Percentiles rank a stretch among this genome's conserved stretches.
These are phyloP conservation scores for Didymella pomorum DNA, from an alignment of 2,329 filamentous ascomycete genomes.

Conservation along the genomic window DNA sequence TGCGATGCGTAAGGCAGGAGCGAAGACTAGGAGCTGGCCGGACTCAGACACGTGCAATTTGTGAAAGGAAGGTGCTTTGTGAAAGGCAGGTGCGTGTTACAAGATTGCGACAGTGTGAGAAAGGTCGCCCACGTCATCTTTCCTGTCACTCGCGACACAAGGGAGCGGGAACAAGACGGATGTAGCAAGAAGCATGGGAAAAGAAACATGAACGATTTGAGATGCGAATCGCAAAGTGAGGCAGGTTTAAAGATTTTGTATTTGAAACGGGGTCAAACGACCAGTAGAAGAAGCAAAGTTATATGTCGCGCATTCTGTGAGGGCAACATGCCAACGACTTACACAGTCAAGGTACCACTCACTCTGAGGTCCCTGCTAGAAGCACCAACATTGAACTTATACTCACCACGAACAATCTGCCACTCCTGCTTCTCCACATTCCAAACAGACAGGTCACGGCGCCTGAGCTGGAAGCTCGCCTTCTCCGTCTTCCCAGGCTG, in stretches of 20 bases:
- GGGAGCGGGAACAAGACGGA: conserved; percentile 1
- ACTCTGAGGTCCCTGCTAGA: conserved; percentile 50
- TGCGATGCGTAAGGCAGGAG: conserved; percentile 18
- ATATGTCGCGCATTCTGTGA: neutral
- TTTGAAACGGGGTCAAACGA: neutral
- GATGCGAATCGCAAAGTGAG: neutral
- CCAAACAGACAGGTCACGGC: conserved; percentile 51
- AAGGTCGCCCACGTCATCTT: conserved; percentile 5
- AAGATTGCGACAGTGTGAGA: neutral
- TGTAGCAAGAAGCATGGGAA: neutral
- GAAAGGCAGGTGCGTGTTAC: conserved; percentile 14
- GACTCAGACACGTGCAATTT: conserved; percentile 4
- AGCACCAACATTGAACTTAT: conserved; percentile 43
- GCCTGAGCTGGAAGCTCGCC: conserved; percentile 46
- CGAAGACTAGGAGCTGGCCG: conserved; percentile 1
- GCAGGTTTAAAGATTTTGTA: neutral
- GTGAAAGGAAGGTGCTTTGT: conserved; percentile 8
- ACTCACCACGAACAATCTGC: conserved; percentile 47
- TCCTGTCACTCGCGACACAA: neutral
- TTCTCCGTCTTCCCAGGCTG: conserved; percentile 40
- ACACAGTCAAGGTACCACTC: conserved; percentile 46
- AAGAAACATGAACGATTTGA: neutral
- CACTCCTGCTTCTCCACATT: conserved; percentile 45
- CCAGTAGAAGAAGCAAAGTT: neutral
- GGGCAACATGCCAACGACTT: neutral